Percentiles rank a stretch among this genome's conserved stretches.
phyloP scores from a whole-genome alignment of 2,329 filamentous ascomycete species.

The Exophiala dermatitidis region DNA sequence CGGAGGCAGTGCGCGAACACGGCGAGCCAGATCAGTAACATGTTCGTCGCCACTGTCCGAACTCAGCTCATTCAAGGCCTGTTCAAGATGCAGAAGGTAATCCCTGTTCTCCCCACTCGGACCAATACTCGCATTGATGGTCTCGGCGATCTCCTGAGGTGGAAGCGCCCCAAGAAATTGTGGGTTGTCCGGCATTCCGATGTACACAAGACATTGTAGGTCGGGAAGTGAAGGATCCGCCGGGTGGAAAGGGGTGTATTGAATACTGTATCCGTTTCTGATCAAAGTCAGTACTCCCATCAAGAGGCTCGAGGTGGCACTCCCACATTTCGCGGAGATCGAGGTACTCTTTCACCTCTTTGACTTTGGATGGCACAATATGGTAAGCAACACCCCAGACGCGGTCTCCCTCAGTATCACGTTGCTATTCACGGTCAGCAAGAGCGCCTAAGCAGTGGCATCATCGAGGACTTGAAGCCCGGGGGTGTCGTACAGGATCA shows the following conservation, averaged over 20 bases:
- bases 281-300: conserved; percentile 3
- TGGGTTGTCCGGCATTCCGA: conserved; percentile 84
- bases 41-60: conserved; percentile 74
- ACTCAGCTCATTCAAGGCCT: conserved; percentile 64
- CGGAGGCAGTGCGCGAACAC: conserved; percentile 55
- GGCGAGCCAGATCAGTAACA: conserved; percentile 69
- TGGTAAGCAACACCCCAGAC: conserved; percentile 95
- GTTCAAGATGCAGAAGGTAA: conserved; percentile 76
- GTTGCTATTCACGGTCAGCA: conserved; percentile 35
- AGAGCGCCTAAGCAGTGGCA: conserved; percentile 12
- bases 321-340: conserved; percentile 78
- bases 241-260: conserved; percentile 77
- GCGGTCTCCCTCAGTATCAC: conserved; percentile 43
- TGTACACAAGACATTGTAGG: conserved; percentile 70
- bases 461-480: neutral
- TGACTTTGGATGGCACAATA: conserved; percentile 63
- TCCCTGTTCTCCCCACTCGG: conserved; percentile 86
- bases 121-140: conserved; percentile 69
- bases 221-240: conserved; percentile 34
- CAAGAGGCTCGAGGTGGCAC: neutral
- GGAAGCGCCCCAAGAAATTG: conserved; percentile 69
- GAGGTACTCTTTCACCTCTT: conserved; percentile 79
- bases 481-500: conserved; percentile 48
- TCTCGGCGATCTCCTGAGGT: conserved; percentile 39
- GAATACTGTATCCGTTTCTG: conserved; percentile 83